These are phyloP conservation scores for Aspergillus sparsus DNA, from an alignment of 495 filamentous ascomycete genomes.

Conservation along the genomic window DNA sequence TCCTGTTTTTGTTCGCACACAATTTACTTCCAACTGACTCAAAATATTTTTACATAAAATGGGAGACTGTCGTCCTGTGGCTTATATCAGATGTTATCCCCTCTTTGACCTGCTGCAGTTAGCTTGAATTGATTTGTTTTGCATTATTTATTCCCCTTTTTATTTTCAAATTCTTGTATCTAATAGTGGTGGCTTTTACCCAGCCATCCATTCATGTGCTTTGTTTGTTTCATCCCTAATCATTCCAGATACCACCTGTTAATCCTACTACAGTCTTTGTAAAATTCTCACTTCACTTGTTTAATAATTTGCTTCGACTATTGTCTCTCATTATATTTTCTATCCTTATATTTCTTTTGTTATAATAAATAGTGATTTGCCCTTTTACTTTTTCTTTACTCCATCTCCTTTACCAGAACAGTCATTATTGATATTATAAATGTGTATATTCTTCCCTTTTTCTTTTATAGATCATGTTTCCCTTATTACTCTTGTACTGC, in stretches of 20 bases:
- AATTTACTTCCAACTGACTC: too few relatives aligned
- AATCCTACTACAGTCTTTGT: constrained; percentile 14
- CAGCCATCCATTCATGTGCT: constrained; percentile 3
- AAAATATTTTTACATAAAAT: too few relatives aligned
- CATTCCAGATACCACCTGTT: constrained; percentile 25
- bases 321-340: neutral
- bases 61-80: too few relatives aligned
- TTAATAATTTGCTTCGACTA: constrained; percentile 9
- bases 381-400: constrained; percentile 1
- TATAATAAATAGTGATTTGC: constrained; percentile 6
- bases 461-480: too few relatives aligned
- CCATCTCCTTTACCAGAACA: neutral
- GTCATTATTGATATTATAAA: neutral
- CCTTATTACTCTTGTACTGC: too few relatives aligned
- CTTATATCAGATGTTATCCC: neutral
- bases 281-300: constrained; percentile 14
- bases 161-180: constrained; percentile 12
- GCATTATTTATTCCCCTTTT: neutral
- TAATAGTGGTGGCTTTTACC: constrained; percentile 11
- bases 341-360: neutral
- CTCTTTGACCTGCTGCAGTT: neutral
- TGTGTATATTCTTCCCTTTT: neutral
- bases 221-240: constrained; percentile 5
- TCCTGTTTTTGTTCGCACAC: constrained; percentile 13
- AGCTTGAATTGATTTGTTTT: constrained; percentile 5